Conservation (phyloP, 768 basidiomycete genomes). For the Kwoniella europaea region DNA sequence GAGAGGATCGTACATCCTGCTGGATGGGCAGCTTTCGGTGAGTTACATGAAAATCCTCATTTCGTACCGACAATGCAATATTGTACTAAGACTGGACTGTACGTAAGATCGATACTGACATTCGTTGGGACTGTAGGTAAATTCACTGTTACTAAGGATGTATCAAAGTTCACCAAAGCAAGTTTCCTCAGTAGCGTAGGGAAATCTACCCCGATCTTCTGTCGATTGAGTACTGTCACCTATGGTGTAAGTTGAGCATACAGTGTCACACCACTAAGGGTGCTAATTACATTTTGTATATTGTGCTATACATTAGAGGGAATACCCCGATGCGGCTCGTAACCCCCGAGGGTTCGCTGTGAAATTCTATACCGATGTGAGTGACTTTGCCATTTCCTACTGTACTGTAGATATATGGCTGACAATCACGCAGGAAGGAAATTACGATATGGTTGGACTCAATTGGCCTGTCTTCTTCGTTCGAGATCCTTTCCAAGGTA, state of each 20-base stretch:
- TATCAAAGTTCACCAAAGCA: slow-evolving; percentile 52
- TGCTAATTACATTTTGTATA: not conserved
- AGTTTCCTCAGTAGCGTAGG: slow-evolving; percentile 46
- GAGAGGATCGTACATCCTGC: slow-evolving; percentile 57
- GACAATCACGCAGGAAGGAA: slow-evolving; percentile 21
- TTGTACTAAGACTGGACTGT: no score
- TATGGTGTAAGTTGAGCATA: slow-evolving; percentile 37
- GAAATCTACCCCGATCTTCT: slow-evolving; percentile 44
- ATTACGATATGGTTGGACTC: slow-evolving; percentile 39
- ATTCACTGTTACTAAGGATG: slow-evolving; percentile 53
- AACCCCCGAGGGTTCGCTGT: slow-evolving; percentile 43
- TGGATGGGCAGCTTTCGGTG: slow-evolving; percentile 48
- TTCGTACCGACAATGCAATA: not conserved
- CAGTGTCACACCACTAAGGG: not conserved
- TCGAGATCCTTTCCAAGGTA: slow-evolving; percentile 42
- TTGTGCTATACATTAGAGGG: slow-evolving; percentile 20
- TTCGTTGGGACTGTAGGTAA: slow-evolving; percentile 18
- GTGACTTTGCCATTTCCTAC: not conserved
- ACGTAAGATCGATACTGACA: no score
- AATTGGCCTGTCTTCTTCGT: slow-evolving; percentile 47
- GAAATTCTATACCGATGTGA: slow-evolving; percentile 38
- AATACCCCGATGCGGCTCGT: slow-evolving; percentile 40
- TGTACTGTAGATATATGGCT: not conserved
- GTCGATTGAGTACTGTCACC: slow-evolving; percentile 52
- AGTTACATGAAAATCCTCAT: not conserved